These are phyloP conservation scores for Solanum sejunctum DNA, from an alignment of 257 asterid species.

Conservation along the genomic window DNA sequence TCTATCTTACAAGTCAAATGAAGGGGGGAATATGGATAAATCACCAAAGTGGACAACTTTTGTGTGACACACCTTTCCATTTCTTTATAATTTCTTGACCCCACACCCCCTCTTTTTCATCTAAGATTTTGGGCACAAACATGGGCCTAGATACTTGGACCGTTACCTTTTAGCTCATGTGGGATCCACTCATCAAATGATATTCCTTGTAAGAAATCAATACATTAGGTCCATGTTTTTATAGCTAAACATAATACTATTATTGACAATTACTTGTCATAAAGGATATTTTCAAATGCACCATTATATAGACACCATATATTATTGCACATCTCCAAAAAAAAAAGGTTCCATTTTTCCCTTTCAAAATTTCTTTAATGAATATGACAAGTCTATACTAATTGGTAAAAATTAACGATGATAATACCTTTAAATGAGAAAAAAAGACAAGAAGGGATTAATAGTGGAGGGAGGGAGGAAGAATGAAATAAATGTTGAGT, in stretches of 20 bases:
- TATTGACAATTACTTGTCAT: not conserved
- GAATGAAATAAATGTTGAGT: not conserved
- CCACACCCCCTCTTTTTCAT: not conserved
- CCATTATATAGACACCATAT: not conserved
- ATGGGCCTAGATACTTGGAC: conserved; percentile 4
- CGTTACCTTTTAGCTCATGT: not conserved
- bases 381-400: too few species aligned
- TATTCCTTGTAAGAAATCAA: not conserved
- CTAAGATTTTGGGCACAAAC: not conserved
- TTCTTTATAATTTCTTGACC: not conserved
- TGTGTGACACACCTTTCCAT: conserved; percentile 1
- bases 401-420: too few species aligned
- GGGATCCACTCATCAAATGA: not conserved
- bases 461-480: too few species aligned
- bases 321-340: not conserved
- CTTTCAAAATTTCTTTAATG: too few species aligned
- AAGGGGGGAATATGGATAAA: not conserved
- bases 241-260: not conserved
- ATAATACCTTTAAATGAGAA: not conserved
- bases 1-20: not conserved
- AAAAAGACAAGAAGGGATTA: not conserved
- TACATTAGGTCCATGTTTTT: not conserved
- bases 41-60: conserved; percentile 3
- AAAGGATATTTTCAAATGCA: not conserved
- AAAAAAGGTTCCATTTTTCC: not conserved